Evolutionary conservation across 2,329 filamentous ascomycete species (phyloP).

Genomic region (Fusarium annulatum): DNA sequence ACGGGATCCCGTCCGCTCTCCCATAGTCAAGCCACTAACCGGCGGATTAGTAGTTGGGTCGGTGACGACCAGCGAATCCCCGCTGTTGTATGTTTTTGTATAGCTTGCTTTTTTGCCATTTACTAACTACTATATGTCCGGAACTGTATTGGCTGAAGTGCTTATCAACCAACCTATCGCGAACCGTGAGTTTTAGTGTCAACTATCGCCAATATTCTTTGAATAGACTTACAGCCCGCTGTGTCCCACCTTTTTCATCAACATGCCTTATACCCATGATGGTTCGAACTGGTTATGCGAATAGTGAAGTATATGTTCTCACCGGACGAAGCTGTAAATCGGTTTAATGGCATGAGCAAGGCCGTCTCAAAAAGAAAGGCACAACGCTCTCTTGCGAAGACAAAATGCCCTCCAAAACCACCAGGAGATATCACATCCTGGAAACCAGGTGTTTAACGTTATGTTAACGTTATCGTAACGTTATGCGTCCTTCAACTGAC

Average conservation of each 20-base stretch:
- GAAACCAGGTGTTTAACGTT: background rate
- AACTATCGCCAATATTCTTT: rapidly evolving
- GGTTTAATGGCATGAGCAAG: rapidly evolving
- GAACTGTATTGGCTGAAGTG: background rate
- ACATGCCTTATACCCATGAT: background rate
- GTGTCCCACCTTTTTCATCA: background rate
- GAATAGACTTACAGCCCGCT: background rate
- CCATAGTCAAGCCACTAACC: constrained; percentile 6
- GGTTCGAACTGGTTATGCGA: rapidly evolving
- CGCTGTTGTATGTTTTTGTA: background rate
- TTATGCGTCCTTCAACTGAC: background rate
- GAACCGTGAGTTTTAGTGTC: background rate
- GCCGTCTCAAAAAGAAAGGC: too few relatives aligned
- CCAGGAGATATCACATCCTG: too few relatives aligned
- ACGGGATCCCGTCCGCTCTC: constrained; percentile 1
- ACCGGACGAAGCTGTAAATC: background rate
- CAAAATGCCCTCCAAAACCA: too few relatives aligned
- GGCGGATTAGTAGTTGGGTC: background rate
- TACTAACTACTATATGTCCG: too few relatives aligned
- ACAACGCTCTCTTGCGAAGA: background rate
- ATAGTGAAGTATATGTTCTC: background rate
- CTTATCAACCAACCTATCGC: rapidly evolving
- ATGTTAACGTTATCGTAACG: background rate
- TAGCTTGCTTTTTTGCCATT: rapidly evolving
- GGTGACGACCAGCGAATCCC: background rate